These are phyloP conservation scores for Epichloe baconii DNA, from an alignment of 2,329 filamentous ascomycete species.

Conservation along the genomic window DNA sequence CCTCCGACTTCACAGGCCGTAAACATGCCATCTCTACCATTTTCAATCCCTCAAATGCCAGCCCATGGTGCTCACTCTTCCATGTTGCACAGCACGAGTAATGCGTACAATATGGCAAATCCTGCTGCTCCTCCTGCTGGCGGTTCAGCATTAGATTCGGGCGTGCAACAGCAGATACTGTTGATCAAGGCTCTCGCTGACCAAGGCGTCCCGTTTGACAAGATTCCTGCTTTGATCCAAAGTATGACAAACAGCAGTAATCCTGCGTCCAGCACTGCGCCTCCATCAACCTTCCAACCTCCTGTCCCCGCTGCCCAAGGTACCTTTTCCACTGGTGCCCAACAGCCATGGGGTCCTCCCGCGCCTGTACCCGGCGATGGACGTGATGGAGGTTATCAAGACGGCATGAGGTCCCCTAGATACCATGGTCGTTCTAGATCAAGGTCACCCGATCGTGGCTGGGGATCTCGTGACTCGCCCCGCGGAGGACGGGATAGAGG, in stretches of 20 bases:
- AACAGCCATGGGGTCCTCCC: conserved; percentile 20
- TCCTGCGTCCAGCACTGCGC: conserved; percentile 19
- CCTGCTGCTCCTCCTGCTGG: conserved; percentile 20
- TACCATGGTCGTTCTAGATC: conserved; percentile 56
- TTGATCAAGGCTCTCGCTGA: conserved; percentile 63
- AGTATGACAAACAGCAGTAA: conserved; percentile 31
- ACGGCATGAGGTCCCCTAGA: conserved; percentile 49
- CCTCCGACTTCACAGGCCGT: conserved; percentile 41
- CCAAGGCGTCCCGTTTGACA: conserved; percentile 64
- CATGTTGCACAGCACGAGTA: conserved; percentile 12
- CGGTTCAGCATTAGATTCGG: conserved; percentile 32
- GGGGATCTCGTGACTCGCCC: conserved; percentile 53
- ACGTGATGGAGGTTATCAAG: conserved; percentile 45
- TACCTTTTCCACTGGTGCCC: conserved; percentile 24
- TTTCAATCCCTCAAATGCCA: conserved; percentile 21
- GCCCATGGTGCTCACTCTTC: conserved; percentile 21
- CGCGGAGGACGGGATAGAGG: conserved; percentile 52
- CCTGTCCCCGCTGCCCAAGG: conserved; percentile 29
- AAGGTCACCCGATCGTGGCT: conserved; percentile 64
- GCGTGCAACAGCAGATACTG: conserved; percentile 57
- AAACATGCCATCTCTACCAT: conserved; percentile 40
- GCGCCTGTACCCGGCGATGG: conserved; percentile 25
- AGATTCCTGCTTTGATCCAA: conserved; percentile 51
- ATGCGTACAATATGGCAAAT: conserved; percentile 18
- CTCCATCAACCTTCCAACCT: conserved; percentile 23